phyloP scores from a whole-genome alignment of 176 grass and related monocot species.

The Oryza longistaminata region DNA sequence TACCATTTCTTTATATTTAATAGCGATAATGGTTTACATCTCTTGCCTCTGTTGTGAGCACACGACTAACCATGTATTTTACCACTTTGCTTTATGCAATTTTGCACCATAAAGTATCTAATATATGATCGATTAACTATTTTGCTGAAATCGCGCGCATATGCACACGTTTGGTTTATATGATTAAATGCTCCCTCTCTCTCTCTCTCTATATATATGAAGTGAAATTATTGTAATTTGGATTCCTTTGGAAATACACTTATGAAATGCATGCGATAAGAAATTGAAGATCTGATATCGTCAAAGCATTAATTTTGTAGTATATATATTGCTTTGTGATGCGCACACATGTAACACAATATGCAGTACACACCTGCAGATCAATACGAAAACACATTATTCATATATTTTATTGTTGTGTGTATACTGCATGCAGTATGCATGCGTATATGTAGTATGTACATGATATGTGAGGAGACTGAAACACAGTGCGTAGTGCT shows the following conservation, averaged over 20 bases:
- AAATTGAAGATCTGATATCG: neutral
- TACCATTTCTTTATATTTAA: too few species aligned
- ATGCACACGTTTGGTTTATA: neutral
- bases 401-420: constrained; percentile 25
- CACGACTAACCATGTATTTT: too few species aligned
- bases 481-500: constrained; percentile 11
- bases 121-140: too few species aligned
- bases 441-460: neutral
- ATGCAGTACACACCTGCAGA: neutral
- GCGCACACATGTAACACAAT: neutral
- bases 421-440: neutral
- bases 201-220: too few species aligned
- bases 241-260: neutral
- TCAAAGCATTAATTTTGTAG: too few species aligned
- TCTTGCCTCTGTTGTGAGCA: too few species aligned
- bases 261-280: constrained; percentile 1
- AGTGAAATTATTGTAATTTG: neutral
- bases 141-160: neutral
- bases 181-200: neutral
- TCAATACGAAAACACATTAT: neutral
- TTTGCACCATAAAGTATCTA: neutral
- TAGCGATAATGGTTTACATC: too few species aligned
- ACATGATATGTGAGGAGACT: constrained; percentile 13
- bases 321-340: neutral
- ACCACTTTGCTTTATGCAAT: neutral